Evolutionary conservation across 345 rosid species (phyloP).

Genomic region (Citrus hindsii): DNA sequence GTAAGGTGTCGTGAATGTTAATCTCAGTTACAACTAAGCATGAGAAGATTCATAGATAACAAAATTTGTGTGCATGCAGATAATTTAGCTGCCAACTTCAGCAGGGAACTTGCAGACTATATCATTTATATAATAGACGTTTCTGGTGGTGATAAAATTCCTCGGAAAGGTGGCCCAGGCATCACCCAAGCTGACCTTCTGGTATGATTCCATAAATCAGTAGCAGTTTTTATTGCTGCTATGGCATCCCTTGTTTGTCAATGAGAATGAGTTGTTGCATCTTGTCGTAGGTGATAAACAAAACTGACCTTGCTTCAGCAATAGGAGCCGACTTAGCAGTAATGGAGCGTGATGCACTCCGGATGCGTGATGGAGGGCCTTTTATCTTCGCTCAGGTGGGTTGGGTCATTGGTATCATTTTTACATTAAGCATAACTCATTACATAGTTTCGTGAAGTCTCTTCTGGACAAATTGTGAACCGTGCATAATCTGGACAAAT

Average conservation of each 20-base stretch:
- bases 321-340: slow-evolving; percentile 82
- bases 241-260: not conserved
- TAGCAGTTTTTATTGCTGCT: not conserved
- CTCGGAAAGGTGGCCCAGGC: slow-evolving; percentile 97
- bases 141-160: slow-evolving; percentile 91
- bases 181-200: slow-evolving; percentile 97
- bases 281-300: slow-evolving; percentile 71
- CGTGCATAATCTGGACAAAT: not conserved
- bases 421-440: not conserved
- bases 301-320: slow-evolving; percentile 91
- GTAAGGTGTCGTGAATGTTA: not conserved
- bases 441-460: not conserved
- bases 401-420: slow-evolving; percentile 5
- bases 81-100: slow-evolving; percentile 95
- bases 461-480: not conserved
- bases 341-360: slow-evolving; percentile 86
- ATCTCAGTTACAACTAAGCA: not conserved
- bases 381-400: slow-evolving; percentile 88
- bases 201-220: slow-evolving; percentile 29
- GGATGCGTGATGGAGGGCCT: slow-evolving; percentile 98
- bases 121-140: slow-evolving; percentile 95
- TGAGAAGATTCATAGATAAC: not conserved
- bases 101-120: slow-evolving; percentile 92
- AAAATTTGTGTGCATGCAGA: slow-evolving; percentile 43
- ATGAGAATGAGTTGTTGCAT: not conserved